phyloP scores from a whole-genome alignment of 2,329 filamentous ascomycete genomes.

The Botryotinia convoluta region DNA sequence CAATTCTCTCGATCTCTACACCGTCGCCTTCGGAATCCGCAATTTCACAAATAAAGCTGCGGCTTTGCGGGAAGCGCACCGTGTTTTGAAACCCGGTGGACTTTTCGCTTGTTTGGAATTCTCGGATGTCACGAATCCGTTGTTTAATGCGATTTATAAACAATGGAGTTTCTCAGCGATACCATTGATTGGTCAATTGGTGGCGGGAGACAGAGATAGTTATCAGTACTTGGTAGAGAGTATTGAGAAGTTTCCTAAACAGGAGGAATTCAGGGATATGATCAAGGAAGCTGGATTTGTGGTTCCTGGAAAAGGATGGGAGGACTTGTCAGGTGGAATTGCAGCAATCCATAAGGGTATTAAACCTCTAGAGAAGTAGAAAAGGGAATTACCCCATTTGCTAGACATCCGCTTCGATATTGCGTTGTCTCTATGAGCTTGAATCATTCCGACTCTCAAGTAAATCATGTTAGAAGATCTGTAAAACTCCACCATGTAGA shows the following conservation, averaged over 20 bases:
- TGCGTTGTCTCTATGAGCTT: constrained; percentile 17
- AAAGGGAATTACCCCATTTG: background rate
- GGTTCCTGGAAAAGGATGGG: constrained; percentile 78
- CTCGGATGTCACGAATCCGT: constrained; percentile 68
- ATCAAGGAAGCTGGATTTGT: constrained; percentile 81
- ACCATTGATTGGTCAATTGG: constrained; percentile 89
- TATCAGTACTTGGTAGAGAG: constrained; percentile 99
- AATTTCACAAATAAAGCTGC: constrained; percentile 93
- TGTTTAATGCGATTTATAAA: constrained; percentile 88
- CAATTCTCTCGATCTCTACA: constrained; percentile 86
- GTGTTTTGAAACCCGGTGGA: constrained; percentile 89
- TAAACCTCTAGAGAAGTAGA: constrained; percentile 56
- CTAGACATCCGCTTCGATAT: background rate
- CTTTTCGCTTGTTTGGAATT: constrained; percentile 98
- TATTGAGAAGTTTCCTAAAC: constrained; percentile 88
- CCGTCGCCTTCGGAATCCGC: constrained; percentile 93
- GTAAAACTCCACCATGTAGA: background rate
- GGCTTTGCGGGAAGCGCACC: constrained; percentile 77
- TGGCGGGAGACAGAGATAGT: constrained; percentile 89
- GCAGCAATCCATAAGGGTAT: constrained; percentile 96
- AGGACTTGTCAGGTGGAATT: constrained; percentile 88
- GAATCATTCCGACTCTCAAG: background rate
- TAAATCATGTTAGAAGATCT: background rate
- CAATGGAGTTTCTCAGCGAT: constrained; percentile 95
- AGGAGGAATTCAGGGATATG: constrained; percentile 80